Base-by-base conservation (phyloP, 2,329 filamentous ascomycete species). In the Colletotrichum tofieldiae region DNA sequence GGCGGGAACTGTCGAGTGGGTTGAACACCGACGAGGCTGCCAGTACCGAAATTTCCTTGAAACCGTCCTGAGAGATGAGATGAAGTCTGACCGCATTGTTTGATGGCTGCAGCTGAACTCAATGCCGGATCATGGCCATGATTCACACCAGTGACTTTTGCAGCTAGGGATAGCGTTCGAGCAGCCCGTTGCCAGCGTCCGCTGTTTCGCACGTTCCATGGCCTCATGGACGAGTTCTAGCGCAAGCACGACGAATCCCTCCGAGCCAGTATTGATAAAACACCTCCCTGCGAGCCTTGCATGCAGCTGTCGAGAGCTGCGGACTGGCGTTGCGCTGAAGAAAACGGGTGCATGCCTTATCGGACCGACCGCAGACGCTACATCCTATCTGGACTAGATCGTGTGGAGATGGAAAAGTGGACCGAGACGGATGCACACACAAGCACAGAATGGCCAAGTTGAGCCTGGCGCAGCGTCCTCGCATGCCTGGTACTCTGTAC, bases 341-440 rank as follows among this genome's bases (percentile, higher is more conserved):
- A 63, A 63, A n/a, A 67, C 55, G 47, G 67, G 26, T 64, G 55
- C 45, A 55, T 54, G 71, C 73, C 73, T 72, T 67, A 67, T 75
- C 73, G 73, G 73, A 63, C 73, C 73, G 73, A 74, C 52, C 45
- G 41, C 35, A 23, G 45, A 51, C 60, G 71, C 71, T 75, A 74
- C 26, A n/a, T 14, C 71, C 2, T 18, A 41, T 51, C 32, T 9
- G 32, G 63, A 1, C 5, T 71, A 71, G 67, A 14, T 29, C 43
- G 20, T 62, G 58, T 71, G 61, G 71, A 71, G 60, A 55, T 52
- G 6, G 59, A 39, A 23, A 56, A 60, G 59, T 70, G 60, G 65
- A 35, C 45, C 61, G 47, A 45, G 70, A 73, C 60, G 20, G 35
- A 69, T 26, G 56, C 68, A 61, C 56, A 61, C 56, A 32, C 29